Evolutionary conservation across 2,329 filamentous ascomycete genomes (phyloP), one percentile per base, ranked within the genome.

Genomic region (Phaeosphaeriaceae sp.): DNA sequence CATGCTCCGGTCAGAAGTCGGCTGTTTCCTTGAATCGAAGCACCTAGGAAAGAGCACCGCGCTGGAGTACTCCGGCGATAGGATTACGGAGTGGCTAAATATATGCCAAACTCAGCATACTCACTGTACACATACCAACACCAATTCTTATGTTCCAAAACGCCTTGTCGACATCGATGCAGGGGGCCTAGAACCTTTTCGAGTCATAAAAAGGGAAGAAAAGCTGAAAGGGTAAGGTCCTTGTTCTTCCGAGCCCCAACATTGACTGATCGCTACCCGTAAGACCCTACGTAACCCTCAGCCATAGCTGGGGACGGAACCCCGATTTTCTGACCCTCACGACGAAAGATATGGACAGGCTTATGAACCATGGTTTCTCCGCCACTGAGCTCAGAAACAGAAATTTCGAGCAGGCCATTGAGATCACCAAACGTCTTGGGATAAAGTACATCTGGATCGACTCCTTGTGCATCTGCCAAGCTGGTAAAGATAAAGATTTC

Each of bases 381-480:
- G 25, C 5, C 21, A 2, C 19, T 1, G 46, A 48, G 3, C 25
- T 25, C 15, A 10, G 15, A 13, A 25, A 25, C 24, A 48, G n/a
- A 24, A 48, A 48, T n/a, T 48, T 48, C n/a, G 13, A 48, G n/a
- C 13, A 48, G 15, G 46, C 46, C 22, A 48, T 48, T 11, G 46
- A 48, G 17, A 24, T 48, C 7, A 24, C 25, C 11, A 22, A 19
- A n/a, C n/a, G n/a, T 27, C 21, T 48, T 27, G 46, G 46, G 2
- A 19, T 48, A 9, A 17, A 19, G n/a, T 48, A 48, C n/a, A 31
- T 48, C 13, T 48, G 46, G 46, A 48, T 48, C n/a, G 46, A 48
- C 13, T 48, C 46, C 5, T 31, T 48, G 22, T 48, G 46, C n/a
- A 48, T 48, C 25, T 27, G 22, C 10, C 46, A 48, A 48, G 42